Percentiles rank a stretch among this genome's conserved stretches.
These are phyloP conservation scores for Astraeus odoratus DNA, from an alignment of 768 basidiomycete species.

Conservation along the genomic window DNA sequence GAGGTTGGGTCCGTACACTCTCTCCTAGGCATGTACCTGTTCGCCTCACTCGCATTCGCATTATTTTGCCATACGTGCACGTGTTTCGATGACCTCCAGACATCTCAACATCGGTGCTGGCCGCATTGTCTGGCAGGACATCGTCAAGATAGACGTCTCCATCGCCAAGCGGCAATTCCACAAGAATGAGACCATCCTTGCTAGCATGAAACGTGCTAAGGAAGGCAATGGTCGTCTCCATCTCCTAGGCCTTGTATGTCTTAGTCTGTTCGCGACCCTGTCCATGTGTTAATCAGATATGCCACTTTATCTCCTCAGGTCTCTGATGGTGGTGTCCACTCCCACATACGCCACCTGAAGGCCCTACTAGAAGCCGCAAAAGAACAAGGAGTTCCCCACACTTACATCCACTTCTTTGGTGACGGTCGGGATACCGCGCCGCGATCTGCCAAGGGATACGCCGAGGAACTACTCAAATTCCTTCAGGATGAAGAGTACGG, in stretches of 20 bases:
- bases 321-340: slow-evolving; percentile 96
- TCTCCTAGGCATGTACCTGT: no score
- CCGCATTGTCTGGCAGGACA: slow-evolving; percentile 95
- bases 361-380: slow-evolving; percentile 90
- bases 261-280: slow-evolving; percentile 2
- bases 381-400: slow-evolving; percentile 73
- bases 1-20: slow-evolving; percentile 87
- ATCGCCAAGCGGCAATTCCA: slow-evolving; percentile 89
- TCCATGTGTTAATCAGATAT: not conserved
- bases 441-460: slow-evolving; percentile 70
- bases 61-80: slow-evolving; percentile 1
- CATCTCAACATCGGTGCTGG: slow-evolving; percentile 95
- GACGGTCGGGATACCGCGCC: slow-evolving; percentile 96
- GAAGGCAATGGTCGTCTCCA: slow-evolving; percentile 79
- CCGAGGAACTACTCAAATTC: slow-evolving; percentile 70
- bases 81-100: slow-evolving; percentile 31
- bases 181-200: slow-evolving; percentile 66
- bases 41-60: not conserved
- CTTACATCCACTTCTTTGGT: slow-evolving; percentile 90
- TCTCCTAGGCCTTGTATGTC: slow-evolving; percentile 74
- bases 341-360: slow-evolving; percentile 85
- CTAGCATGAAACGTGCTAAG: slow-evolving; percentile 71
- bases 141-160: slow-evolving; percentile 87
- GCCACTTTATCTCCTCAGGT: slow-evolving; percentile 37
- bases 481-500: slow-evolving; percentile 72